These are phyloP conservation scores for Abrus precatorius DNA, from an alignment of 306 rosid genomes.

Conservation along the genomic window DNA sequence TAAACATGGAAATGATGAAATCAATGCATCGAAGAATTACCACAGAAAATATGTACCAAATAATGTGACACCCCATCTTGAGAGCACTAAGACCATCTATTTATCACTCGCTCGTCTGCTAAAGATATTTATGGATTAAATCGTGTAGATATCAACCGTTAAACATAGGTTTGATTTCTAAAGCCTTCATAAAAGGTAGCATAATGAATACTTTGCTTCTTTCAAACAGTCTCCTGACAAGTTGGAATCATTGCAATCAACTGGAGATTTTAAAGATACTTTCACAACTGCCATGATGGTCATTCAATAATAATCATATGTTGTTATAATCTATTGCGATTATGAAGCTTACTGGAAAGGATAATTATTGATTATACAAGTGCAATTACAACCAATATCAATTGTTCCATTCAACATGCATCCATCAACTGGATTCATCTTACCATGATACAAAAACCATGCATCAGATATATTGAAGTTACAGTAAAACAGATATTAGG, in stretches of 20 bases:
- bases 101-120: constrained; percentile 1
- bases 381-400: neutral
- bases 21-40: neutral
- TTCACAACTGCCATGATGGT: neutral
- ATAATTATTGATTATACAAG: neutral
- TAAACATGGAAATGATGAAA: neutral
- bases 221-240: neutral
- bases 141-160: neutral
- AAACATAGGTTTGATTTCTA: neutral
- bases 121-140: neutral
- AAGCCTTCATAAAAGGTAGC: neutral
- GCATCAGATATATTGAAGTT: neutral
- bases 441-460: neutral
- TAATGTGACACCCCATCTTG: neutral
- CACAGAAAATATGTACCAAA: neutral
- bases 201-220: neutral
- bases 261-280: too few relatives aligned
- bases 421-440: neutral
- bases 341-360: too few relatives aligned
- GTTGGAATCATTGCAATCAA: neutral
- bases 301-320: neutral
- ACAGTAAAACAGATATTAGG: neutral
- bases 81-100: neutral
- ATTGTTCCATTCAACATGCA: neutral
- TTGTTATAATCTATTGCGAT: neutral